Conservation (phyloP, 768 basidiomycete species). For the Calocybe gangraenosa region DNA sequence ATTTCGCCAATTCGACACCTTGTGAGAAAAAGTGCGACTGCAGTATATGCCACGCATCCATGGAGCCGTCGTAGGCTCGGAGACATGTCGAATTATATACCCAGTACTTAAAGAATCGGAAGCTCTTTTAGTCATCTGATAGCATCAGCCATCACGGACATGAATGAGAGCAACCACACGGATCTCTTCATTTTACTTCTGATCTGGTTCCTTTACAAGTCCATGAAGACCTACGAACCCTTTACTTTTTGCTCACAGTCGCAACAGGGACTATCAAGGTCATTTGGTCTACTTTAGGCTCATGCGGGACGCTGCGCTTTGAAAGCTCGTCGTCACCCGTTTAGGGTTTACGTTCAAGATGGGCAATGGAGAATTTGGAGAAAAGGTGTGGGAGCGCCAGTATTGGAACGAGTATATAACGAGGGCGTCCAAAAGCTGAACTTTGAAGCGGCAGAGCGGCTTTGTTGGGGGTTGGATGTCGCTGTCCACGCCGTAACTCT, state of each 20-base stretch:
- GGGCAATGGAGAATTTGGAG: slow-evolving; percentile 57
- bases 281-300: slow-evolving; percentile 71
- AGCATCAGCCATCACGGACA: too few species aligned
- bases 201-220: slow-evolving; percentile 59
- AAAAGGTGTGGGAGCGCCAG: slow-evolving; percentile 74
- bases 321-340: slow-evolving; percentile 58
- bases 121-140: too few species aligned
- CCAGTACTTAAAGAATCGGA: not conserved
- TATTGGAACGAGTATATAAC: slow-evolving; percentile 77
- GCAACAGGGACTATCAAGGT: slow-evolving; percentile 86
- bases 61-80: not conserved
- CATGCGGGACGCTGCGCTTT: slow-evolving; percentile 58
- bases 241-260: slow-evolving; percentile 38
- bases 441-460: slow-evolving; percentile 66
- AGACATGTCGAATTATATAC: not conserved
- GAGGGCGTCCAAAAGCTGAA: slow-evolving; percentile 57
- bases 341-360: slow-evolving; percentile 67
- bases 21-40: too few species aligned
- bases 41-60: not conserved
- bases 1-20: too few species aligned
- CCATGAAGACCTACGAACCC: slow-evolving; percentile 38
- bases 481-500: slow-evolving; percentile 46
- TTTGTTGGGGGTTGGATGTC: slow-evolving; percentile 71
- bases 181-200: slow-evolving; percentile 6
- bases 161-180: too few species aligned